These are phyloP conservation scores for Marasmius fiardii DNA, from an alignment of 1,284 basidiomycete species.

Conservation along the genomic window DNA sequence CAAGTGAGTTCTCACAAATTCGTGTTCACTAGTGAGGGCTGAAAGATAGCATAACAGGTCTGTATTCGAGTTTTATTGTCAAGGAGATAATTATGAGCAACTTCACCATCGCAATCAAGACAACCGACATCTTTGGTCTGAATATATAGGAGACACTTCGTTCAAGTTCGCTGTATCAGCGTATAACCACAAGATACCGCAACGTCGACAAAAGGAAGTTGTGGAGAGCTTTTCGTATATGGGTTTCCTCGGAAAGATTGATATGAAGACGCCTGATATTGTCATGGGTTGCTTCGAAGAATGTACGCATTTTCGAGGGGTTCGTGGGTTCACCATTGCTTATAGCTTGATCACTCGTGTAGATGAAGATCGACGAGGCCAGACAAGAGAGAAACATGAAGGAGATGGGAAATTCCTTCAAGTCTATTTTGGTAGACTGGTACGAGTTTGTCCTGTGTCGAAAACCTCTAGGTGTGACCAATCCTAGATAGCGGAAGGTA, in stretches of 20 bases:
- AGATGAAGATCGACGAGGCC: constrained; percentile 50
- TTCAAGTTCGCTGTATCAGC: constrained; percentile 83
- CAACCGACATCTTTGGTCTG: constrained; percentile 52
- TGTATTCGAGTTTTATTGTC: constrained; percentile 74
- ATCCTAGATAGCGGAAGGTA: constrained; percentile 67
- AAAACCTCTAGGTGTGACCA: not conserved
- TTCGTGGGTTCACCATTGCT: not conserved
- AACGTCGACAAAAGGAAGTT: constrained; percentile 59
- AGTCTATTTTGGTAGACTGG: constrained; percentile 83
- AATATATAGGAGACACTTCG: constrained; percentile 60
- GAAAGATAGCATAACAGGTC: constrained; percentile 37
- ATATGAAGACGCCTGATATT: constrained; percentile 81
- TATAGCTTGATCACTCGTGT: constrained; percentile 3
- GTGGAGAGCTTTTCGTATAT: constrained; percentile 88
- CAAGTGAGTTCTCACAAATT: constrained; percentile 50
- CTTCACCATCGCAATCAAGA: constrained; percentile 60
- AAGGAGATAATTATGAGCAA: constrained; percentile 64
- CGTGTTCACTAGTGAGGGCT: constrained; percentile 8
- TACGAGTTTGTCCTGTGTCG: constrained; percentile 40
- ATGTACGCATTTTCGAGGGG: constrained; percentile 49
- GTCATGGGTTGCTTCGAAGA: constrained; percentile 87
- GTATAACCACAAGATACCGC: constrained; percentile 74
- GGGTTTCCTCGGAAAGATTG: constrained; percentile 79
- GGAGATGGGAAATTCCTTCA: constrained; percentile 67
- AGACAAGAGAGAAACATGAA: constrained; percentile 46